These are phyloP conservation scores for Acrodontium crateriforme DNA, from an alignment of 2,329 filamentous ascomycete species.

Conservation along the genomic window DNA sequence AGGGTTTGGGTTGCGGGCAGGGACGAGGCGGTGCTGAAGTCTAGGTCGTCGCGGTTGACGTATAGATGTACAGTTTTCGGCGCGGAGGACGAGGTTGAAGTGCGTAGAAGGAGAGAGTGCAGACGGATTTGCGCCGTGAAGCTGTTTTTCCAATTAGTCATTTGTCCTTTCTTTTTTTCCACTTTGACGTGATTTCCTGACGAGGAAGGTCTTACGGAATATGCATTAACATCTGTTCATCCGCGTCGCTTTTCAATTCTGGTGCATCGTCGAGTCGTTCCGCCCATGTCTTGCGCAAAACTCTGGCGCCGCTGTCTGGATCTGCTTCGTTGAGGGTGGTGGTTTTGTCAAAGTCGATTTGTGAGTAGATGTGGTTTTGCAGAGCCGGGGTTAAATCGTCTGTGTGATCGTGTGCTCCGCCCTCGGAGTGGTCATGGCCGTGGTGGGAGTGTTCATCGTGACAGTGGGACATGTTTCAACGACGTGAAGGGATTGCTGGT, in stretches of 20 bases:
- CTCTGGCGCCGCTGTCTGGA: constrained; percentile 52
- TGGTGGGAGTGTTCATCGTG: constrained; percentile 33
- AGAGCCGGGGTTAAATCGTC: constrained; percentile 87
- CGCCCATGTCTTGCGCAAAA: constrained; percentile 84
- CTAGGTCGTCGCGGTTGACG: constrained; percentile 73
- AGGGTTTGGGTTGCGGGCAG: constrained; percentile 56
- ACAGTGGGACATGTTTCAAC: constrained; percentile 35
- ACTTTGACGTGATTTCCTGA: constrained; percentile 8
- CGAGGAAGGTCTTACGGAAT: constrained; percentile 63
- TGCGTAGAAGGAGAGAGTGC: constrained; percentile 75
- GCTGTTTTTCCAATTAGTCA: constrained; percentile 30
- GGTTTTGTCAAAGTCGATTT: constrained; percentile 80
- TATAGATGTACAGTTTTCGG: constrained; percentile 78
- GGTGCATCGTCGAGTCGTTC: constrained; percentile 59
- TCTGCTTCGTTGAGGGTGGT: constrained; percentile 70
- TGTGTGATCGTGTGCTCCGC: constrained; percentile 64
- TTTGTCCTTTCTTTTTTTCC: neutral
- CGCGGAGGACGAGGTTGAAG: constrained; percentile 54
- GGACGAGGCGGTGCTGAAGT: constrained; percentile 62
- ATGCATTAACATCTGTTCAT: constrained; percentile 87
- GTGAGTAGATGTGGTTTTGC: constrained; percentile 79
- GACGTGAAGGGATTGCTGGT: too few species aligned
- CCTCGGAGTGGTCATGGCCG: constrained; percentile 39
- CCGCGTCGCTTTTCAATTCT: constrained; percentile 71
- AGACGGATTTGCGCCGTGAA: constrained; percentile 92